These are phyloP conservation scores for Botrytis byssoidea DNA, from an alignment of 2,329 filamentous ascomycete genomes.

Conservation along the genomic window DNA sequence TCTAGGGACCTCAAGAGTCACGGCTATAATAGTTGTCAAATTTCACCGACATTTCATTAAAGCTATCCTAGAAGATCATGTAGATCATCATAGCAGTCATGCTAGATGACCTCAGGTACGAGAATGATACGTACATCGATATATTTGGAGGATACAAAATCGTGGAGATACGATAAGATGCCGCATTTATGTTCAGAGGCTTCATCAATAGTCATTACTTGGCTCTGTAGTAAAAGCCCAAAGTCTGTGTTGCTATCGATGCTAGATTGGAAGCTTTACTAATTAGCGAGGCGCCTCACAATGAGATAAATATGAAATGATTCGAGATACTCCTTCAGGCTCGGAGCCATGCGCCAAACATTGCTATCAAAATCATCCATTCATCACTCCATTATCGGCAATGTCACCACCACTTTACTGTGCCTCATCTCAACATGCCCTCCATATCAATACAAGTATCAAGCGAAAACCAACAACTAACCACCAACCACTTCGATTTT, in stretches of 20 bases:
- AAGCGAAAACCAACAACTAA: not conserved
- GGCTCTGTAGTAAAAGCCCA: not conserved
- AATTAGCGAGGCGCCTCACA: not conserved
- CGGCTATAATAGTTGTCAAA: not conserved
- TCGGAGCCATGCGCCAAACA: not conserved
- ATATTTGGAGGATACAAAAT: not conserved
- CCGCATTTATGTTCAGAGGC: not conserved
- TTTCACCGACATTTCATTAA: slow-evolving; percentile 6
- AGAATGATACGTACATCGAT: not conserved
- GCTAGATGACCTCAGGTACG: not conserved
- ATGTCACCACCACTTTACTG: not conserved
- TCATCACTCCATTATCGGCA: not conserved
- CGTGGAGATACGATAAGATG: not conserved
- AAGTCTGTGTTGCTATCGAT: not conserved
- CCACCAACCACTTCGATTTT: slow-evolving; percentile 11
- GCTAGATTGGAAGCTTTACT: not conserved
- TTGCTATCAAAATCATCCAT: not conserved
- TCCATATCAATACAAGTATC: not conserved
- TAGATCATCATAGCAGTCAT: not conserved
- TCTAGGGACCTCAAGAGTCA: not conserved
- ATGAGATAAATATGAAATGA: not conserved
- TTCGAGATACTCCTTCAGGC: not conserved
- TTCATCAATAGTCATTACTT: not conserved
- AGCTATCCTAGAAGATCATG: not conserved
- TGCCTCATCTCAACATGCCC: slow-evolving; percentile 3